These are phyloP conservation scores for Alternaria incomplexa DNA, from an alignment of 2,329 filamentous ascomycete genomes.

Conservation along the genomic window DNA sequence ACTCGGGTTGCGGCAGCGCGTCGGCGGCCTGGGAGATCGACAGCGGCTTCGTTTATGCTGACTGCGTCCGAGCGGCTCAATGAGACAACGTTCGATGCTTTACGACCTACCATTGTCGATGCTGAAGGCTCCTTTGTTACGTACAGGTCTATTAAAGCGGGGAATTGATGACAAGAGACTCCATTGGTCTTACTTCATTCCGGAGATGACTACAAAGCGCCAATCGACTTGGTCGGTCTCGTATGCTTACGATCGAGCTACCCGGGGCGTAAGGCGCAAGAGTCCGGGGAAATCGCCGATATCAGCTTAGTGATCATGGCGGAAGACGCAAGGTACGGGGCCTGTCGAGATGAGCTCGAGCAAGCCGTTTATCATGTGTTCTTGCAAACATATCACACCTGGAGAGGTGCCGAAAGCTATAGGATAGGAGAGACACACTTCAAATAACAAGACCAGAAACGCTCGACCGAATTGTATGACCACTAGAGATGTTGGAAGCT, in stretches of 20 bases:
- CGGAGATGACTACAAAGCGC: neutral
- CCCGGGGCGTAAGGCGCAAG: neutral
- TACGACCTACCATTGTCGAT: neutral
- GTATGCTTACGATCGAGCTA: neutral
- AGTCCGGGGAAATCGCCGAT: neutral
- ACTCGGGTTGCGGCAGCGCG: neutral
- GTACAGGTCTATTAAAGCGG: neutral
- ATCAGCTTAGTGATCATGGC: neutral
- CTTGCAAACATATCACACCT: neutral
- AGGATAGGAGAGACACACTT: neutral
- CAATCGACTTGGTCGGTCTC: neutral
- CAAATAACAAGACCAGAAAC: neutral
- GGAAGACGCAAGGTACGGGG: neutral
- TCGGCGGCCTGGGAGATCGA: neutral
- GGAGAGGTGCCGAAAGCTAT: neutral
- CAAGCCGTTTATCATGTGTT: accelerated
- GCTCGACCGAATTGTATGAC: neutral
- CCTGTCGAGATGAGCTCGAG: no score
- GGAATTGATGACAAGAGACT: neutral
- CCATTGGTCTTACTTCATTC: neutral
- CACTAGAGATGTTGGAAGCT: neutral
- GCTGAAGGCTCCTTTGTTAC: neutral
- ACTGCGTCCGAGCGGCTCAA: neutral
- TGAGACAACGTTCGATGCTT: neutral
- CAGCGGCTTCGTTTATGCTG: neutral